Percentiles rank a stretch among this genome's conserved stretches.
Evolutionary conservation across 202 grass and related monocot genomes (phyloP).

Genomic region (Digitaria exilis): DNA sequence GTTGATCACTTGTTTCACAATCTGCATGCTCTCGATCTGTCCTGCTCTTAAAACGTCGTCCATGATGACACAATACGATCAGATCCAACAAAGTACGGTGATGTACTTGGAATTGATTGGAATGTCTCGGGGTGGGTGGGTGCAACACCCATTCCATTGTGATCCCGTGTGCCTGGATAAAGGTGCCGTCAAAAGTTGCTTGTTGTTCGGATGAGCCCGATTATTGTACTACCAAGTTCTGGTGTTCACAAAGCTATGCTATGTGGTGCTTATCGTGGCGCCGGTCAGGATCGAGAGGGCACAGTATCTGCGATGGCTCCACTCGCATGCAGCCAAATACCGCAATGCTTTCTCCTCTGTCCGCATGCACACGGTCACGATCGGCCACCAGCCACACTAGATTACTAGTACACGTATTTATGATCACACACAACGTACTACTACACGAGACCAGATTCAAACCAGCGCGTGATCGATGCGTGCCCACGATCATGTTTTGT

Average conservation of each 20-base stretch:
- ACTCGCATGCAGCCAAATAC: background rate
- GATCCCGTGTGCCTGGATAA: background rate
- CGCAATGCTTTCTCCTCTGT: background rate
- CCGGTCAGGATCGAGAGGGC: background rate
- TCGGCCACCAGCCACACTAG: background rate
- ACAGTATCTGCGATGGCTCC: background rate
- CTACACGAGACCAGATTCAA: too few species aligned
- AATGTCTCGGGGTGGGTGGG: background rate
- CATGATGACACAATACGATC: background rate
- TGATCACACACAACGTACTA: too few species aligned
- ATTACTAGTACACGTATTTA: too few species aligned
- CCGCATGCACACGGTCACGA: background rate
- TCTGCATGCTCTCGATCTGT: background rate
- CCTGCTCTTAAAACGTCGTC: background rate
- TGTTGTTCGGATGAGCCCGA: too few species aligned
- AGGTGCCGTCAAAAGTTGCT: background rate
- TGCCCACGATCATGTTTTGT: too few species aligned
- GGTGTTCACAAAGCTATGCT: background rate
- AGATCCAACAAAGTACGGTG: background rate
- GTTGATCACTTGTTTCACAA: background rate
- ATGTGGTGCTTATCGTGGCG: background rate
- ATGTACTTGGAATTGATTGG: background rate
- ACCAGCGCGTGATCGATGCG: too few species aligned
- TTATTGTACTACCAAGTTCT: too few species aligned
- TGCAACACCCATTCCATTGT: too few species aligned